Evolutionary conservation across 129 eudicot species (phyloP).

Genomic region (Logfia minima): DNA sequence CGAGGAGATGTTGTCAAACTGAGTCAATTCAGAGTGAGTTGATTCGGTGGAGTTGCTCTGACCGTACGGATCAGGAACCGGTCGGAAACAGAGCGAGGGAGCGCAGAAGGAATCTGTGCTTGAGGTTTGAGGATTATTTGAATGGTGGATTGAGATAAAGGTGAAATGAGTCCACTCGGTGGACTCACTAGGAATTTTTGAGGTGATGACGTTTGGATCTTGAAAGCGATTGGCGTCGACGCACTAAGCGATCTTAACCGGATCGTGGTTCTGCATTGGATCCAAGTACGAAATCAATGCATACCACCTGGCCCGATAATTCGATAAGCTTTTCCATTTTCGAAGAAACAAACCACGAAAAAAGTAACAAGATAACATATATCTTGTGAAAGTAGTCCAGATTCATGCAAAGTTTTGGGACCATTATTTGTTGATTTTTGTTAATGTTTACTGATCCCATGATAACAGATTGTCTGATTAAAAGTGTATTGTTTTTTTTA

Average conservation of each 20-base stretch:
- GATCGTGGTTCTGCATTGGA: conserved; percentile 62
- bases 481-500: not conserved
- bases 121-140: conserved; percentile 78
- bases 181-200: conserved; percentile 74
- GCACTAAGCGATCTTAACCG: conserved; percentile 49
- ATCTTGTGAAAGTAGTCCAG: not conserved
- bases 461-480: conserved; percentile 11
- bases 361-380: conserved; percentile 9
- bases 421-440: conserved; percentile 24
- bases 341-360: not conserved
- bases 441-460: conserved; percentile 13
- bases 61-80: conserved; percentile 55
- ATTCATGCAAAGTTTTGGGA: conserved; percentile 27
- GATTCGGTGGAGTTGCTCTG: conserved; percentile 23
- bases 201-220: conserved; percentile 74
- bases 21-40: conserved; percentile 27
- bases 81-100: conserved; percentile 66
- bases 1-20: conserved; percentile 22
- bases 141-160: conserved; percentile 59
- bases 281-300: conserved; percentile 52
- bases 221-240: conserved; percentile 48
- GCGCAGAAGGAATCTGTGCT: conserved; percentile 52
- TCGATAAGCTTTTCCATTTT: conserved; percentile 59
- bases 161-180: conserved; percentile 64
- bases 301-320: conserved; percentile 51